Evolutionary conservation across 306 rosid genomes (phyloP), one percentile per base, ranked within the genome.

Genomic region (Rosa lucieae): DNA sequence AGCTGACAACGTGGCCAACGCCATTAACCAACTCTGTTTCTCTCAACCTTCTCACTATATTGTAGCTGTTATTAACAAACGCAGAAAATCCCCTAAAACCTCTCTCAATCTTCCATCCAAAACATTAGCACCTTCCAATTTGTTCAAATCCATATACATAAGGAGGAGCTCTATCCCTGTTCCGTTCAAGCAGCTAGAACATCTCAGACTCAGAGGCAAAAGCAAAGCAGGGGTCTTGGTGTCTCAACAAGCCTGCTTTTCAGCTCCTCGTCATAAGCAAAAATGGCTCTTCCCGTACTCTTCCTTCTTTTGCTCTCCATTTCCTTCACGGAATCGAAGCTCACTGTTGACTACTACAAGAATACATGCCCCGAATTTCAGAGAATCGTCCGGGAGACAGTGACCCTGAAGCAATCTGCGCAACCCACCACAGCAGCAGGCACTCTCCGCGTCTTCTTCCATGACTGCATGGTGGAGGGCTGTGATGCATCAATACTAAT

Each of bases 361-460:
- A 68, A 79, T 2, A 68, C 81, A 8, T 88, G 92, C 81, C 92
- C 92, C 0, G 83, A 84, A 26, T 86, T 88, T 11, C 55, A 59
- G 4, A 82, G 6, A 18, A 84, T 84, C 29, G 48, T 88, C 7
- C 80, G 81, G 2, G 92, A 88, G 0, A 51, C 74, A 2, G 92
- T 79, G 11, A 43, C 81, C n/a, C 14, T 8, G 1, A 88, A 88
- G 69, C 88, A 84, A 18, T 51, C 65, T n/a, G 9, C 80, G 1
- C 83, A 69, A 53, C 91, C 89, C 3, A 47, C 80, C 58, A 80
- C 91, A 11, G 88, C 91, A 7, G 88, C 91, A 10, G 89, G 88
- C 9, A 74, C 86, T 14, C 62, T 88, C 7, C 86, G 89, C 10
- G 79, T 88, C 70, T 86, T 88, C 79, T 67, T 82, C 82, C 89